Base-by-base conservation (phyloP, 2,329 filamentous ascomycete genomes). In the Lecanosticta acicola region DNA sequence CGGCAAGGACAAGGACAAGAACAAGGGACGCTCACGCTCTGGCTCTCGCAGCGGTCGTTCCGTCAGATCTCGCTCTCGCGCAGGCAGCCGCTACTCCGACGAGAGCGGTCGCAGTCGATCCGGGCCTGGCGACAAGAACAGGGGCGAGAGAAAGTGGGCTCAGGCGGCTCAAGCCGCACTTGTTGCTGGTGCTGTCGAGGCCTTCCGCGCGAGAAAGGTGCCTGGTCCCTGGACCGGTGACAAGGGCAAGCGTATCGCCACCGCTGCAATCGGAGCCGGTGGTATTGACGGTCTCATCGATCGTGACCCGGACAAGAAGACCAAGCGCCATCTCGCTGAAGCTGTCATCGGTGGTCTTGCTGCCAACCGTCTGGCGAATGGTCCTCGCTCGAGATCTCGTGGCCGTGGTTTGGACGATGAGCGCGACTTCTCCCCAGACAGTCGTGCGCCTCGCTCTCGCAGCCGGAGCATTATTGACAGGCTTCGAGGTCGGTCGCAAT, bases 111-210 rank as follows among this genome's bases (percentile, higher is more conserved):
- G 77, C 53, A 73, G 72, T 50, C 66, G 64, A 32, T 73, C 68
- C 53, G 73, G 72, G 53, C 74, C 73, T 33, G 70, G 67, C 63
- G 73, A 66, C 54, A 65, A 66, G 56, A 66, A 74, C 41, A 86
- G 86, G 58, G 79, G 87, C 38, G 82, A 89, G 56, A 65, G 67
- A 50, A 74, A 75, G 55, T 76, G 73, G 73, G 70, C 74, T 52
- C 88, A 95, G 68, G 89, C 89, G 26, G 87, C 90, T 64, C 91
- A 93, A 73, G 90, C 91, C 26, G 93, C 90, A 16, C 75, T 96
- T 32, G 79, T 94, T 38, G 90, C 91, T 21, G 91, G 89, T 59
- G 91, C 90, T 33, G 85, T 89, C 44, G 90, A 96, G 68, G 91
- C 91, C 34, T 94, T 94, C 75, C 84, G 87, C 51, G 83, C 89